Percentiles rank a stretch among this genome's conserved stretches.
Conservation (phyloP, 1,284 basidiomycete genomes). For the Trametes sp. region DNA sequence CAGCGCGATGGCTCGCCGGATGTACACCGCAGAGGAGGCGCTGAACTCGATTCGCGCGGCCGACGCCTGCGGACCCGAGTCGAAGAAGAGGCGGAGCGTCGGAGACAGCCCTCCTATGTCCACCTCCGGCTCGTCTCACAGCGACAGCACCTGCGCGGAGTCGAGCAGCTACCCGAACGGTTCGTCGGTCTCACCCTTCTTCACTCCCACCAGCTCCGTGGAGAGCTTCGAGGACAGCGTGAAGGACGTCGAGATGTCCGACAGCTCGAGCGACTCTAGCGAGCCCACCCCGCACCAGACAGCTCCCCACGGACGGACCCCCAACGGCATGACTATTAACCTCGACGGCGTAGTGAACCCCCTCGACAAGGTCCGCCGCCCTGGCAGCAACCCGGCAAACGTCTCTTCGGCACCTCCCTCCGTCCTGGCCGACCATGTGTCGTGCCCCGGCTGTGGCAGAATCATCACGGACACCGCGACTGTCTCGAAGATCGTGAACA, state of each 20-base stretch:
- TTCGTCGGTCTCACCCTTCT: conserved; percentile 39
- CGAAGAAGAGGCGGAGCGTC: conserved; percentile 58
- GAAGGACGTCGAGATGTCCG: conserved; percentile 41
- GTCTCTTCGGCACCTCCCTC: conserved; percentile 53
- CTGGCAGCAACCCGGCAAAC: conserved; percentile 33
- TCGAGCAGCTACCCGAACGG: conserved; percentile 35
- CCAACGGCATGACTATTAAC: conserved; percentile 48
- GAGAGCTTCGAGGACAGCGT: conserved; percentile 49
- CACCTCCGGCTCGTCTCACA: conserved; percentile 34
- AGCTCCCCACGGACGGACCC: conserved; percentile 31
- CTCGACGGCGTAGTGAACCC: conserved; percentile 53
- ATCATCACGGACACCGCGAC: conserved; percentile 48
- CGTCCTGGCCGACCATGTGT: conserved; percentile 47
- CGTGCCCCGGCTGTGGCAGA: conserved; percentile 60
- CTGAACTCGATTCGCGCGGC: conserved; percentile 49
- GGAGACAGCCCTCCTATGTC: conserved; percentile 47
- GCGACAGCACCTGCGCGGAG: conserved; percentile 31
- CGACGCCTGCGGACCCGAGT: conserved; percentile 51
- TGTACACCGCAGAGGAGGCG: conserved; percentile 67
- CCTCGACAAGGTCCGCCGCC: conserved; percentile 42
- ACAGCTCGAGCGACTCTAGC: conserved; percentile 30
- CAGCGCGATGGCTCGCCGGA: conserved; percentile 59
- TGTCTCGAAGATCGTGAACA: conserved; percentile 43
- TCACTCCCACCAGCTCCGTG: conserved; percentile 47
- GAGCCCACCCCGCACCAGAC: conserved; percentile 36